phyloP scores from a whole-genome alignment of 73 alveolate species.

The Paramecium tetraurelia region DNA sequence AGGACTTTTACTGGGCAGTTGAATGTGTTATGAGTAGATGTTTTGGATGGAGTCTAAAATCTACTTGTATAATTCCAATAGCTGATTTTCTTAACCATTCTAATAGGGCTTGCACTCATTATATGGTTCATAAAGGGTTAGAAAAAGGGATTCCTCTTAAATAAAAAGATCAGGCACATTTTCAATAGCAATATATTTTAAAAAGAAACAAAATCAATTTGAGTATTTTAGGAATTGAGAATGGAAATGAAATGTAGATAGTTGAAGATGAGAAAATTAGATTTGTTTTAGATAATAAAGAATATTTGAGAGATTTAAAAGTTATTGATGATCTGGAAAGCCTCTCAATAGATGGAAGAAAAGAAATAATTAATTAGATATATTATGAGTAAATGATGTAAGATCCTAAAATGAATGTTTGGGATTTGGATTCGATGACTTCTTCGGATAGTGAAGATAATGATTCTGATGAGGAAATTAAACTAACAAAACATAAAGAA shows the following conservation, averaged over 20 bases:
- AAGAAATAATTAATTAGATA: background rate
- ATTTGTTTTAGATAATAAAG: background rate
- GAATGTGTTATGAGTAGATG: conserved; percentile 45
- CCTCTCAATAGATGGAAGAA: background rate
- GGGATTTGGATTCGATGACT: background rate
- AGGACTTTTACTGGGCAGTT: conserved; percentile 37
- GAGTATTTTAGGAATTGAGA: background rate
- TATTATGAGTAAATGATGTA: background rate
- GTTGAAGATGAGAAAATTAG: background rate
- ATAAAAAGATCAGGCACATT: background rate
- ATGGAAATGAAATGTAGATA: background rate
- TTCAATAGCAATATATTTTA: background rate
- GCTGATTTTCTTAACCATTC: conserved; percentile 48
- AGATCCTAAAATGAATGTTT: background rate
- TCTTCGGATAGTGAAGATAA: conserved; percentile 46
- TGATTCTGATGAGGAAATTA: conserved; percentile 40
- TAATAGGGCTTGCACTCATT: conserved; percentile 26
- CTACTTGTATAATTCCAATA: conserved; percentile 16
- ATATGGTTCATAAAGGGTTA: background rate
- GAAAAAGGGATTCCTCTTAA: background rate
- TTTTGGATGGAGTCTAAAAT: conserved; percentile 29
- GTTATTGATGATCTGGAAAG: background rate
- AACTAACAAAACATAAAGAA: background rate
- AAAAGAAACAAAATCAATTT: background rate
- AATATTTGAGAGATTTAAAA: background rate